Evolutionary conservation across 805 yeast species (phyloP).

Genomic region (Saccharomyces mikatae): DNA sequence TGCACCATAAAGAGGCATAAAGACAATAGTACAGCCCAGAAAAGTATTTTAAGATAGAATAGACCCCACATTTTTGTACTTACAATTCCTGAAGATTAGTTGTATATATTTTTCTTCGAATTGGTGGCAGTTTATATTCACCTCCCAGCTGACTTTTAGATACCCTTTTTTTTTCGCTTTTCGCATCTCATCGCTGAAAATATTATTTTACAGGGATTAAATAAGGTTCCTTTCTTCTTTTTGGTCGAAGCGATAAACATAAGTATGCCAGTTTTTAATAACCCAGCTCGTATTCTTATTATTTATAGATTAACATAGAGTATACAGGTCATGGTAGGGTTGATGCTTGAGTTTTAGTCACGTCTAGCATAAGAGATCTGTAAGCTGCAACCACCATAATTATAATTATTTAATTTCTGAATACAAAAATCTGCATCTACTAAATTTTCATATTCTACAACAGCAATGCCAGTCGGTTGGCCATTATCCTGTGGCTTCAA

Average conservation of each 20-base stretch:
- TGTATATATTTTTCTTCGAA: background rate
- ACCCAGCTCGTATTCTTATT: background rate
- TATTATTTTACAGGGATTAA: background rate
- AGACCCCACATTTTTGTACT: background rate
- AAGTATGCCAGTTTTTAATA: background rate
- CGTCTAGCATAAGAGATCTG: conserved; percentile 54
- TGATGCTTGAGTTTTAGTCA: background rate
- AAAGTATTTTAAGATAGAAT: background rate
- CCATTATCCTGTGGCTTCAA: conserved; percentile 54
- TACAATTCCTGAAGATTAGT: background rate
- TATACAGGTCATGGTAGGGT: background rate
- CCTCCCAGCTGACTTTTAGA: background rate
- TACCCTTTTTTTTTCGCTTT: background rate
- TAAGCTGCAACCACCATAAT: conserved; percentile 71
- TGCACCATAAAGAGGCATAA: background rate
- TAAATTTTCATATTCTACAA: conserved; percentile 58
- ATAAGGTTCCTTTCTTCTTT: background rate
- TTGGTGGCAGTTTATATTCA: background rate
- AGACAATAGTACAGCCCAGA: background rate
- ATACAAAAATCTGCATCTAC: conserved; percentile 67
- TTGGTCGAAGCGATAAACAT: background rate
- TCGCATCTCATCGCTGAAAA: background rate
- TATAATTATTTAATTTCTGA: conserved; percentile 60
- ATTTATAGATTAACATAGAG: background rate
- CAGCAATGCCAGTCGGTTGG: conserved; percentile 70